These are phyloP conservation scores for Symbiodinium natans DNA, from an alignment of 73 alveolate species.

Conservation along the genomic window DNA sequence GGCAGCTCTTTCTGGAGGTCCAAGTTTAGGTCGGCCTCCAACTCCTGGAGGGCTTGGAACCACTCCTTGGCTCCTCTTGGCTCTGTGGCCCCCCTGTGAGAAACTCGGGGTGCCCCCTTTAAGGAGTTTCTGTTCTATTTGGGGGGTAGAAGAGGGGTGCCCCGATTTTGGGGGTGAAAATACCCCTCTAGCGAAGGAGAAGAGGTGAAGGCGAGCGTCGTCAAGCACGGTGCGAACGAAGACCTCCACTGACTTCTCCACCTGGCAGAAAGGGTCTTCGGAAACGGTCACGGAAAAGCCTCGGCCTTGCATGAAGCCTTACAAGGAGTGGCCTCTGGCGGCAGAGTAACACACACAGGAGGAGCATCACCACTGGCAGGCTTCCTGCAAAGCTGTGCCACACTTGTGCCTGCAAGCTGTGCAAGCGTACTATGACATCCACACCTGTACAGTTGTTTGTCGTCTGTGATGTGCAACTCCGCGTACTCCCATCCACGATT, in stretches of 20 bases:
- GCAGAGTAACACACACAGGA: not conserved
- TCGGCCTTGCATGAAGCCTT: not conserved
- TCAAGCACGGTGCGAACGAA: conserved; percentile 23
- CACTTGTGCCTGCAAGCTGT: not conserved
- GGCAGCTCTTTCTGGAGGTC: conserved; percentile 36
- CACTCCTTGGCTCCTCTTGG: conserved; percentile 22
- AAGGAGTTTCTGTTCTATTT: too few relatives aligned
- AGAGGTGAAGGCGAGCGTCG: conserved; percentile 12
- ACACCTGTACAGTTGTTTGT: not conserved
- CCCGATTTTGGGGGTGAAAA: too few relatives aligned
- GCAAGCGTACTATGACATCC: not conserved
- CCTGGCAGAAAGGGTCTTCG: not conserved
- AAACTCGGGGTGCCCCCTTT: too few relatives aligned
- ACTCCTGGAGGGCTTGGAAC: conserved; percentile 25
- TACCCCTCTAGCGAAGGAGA: too few relatives aligned
- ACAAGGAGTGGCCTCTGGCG: not conserved
- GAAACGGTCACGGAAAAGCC: not conserved
- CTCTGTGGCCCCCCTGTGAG: too few relatives aligned
- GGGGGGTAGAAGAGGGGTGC: too few relatives aligned
- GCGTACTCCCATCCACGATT: not conserved
- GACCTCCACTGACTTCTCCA: not conserved
- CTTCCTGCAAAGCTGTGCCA: not conserved
- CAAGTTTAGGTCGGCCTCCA: conserved; percentile 33
- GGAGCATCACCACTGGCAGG: not conserved
- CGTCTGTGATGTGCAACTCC: not conserved